Conservation (phyloP, 2,329 filamentous ascomycete genomes). For the Fusarium sororula region DNA sequence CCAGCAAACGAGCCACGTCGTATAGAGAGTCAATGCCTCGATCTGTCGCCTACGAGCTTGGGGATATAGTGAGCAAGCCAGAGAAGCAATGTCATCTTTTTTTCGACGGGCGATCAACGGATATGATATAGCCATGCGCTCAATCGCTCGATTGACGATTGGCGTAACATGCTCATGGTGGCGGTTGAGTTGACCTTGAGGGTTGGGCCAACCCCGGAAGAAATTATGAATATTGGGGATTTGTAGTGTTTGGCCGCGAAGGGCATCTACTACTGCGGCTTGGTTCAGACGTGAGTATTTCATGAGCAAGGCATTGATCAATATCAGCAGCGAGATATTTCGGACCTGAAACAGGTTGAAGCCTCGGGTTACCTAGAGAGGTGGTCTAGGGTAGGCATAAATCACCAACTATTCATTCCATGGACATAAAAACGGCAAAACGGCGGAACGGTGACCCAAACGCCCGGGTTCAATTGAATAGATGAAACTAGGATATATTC, state of each 20-base stretch:
- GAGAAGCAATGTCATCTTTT: constrained; percentile 45
- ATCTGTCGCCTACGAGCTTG: constrained; percentile 26
- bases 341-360: background rate
- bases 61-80: constrained; percentile 38
- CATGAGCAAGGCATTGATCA: constrained; percentile 10
- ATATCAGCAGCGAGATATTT: background rate
- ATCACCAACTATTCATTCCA: background rate
- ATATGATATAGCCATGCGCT: constrained; percentile 49
- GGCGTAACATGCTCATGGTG: constrained; percentile 32
- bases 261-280: constrained; percentile 27
- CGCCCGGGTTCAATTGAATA: background rate
- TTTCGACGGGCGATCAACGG: constrained; percentile 38
- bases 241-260: constrained; percentile 42
- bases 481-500: background rate
- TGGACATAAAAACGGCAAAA: background rate
- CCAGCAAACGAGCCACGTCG: constrained; percentile 47
- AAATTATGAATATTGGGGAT: constrained; percentile 40
- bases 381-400: constrained; percentile 13
- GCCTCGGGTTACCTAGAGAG: background rate
- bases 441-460: background rate
- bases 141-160: constrained; percentile 35
- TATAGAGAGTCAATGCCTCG: constrained; percentile 38
- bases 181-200: constrained; percentile 26
- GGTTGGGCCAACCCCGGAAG: constrained; percentile 40
- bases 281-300: constrained; percentile 33